A percentile compares a stretch with the other conserved stretches of the same genome.
Conservation (phyloP, 78 protist genomes). For the Salpingoeca rosetta region DNA sequence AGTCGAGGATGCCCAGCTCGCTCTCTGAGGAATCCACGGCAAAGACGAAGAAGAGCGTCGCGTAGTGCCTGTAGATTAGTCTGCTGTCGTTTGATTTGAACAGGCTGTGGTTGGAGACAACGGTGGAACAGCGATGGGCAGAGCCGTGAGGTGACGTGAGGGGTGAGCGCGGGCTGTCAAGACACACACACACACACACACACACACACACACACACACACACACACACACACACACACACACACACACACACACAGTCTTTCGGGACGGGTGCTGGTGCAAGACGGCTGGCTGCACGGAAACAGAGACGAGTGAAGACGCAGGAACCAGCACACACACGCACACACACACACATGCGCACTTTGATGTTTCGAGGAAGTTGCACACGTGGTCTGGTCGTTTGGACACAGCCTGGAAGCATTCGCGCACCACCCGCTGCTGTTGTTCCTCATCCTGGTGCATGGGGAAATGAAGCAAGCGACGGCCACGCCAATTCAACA, state of each 20-base stretch:
- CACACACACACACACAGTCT: too few relatives aligned
- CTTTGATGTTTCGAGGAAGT: conserved; percentile 65
- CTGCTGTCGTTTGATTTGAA: conserved; percentile 59
- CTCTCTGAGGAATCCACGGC: conserved; percentile 72
- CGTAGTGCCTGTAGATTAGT: conserved; percentile 84
- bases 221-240: too few relatives aligned
- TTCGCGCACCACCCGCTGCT: conserved; percentile 57
- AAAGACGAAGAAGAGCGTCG: conserved; percentile 87
- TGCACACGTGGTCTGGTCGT: conserved; percentile 76
- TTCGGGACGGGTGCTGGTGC: too few relatives aligned
- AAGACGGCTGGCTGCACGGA: too few relatives aligned
- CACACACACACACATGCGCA: background rate
- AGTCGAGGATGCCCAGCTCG: conserved; percentile 85
- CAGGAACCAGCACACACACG: background rate
- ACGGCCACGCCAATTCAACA: background rate
- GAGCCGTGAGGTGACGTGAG: background rate
- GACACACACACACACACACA: too few relatives aligned
- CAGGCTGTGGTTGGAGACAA: background rate
- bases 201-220: too few relatives aligned
- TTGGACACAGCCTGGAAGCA: conserved; percentile 54
- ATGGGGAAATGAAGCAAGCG: background rate
- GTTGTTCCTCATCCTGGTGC: conserved; percentile 65
- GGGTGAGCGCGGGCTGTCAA: too few relatives aligned
- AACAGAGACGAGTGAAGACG: background rate
- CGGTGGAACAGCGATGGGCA: background rate